Conservation (phyloP, 2,329 filamentous ascomycete genomes). For the Diaporthe humulicola region DNA sequence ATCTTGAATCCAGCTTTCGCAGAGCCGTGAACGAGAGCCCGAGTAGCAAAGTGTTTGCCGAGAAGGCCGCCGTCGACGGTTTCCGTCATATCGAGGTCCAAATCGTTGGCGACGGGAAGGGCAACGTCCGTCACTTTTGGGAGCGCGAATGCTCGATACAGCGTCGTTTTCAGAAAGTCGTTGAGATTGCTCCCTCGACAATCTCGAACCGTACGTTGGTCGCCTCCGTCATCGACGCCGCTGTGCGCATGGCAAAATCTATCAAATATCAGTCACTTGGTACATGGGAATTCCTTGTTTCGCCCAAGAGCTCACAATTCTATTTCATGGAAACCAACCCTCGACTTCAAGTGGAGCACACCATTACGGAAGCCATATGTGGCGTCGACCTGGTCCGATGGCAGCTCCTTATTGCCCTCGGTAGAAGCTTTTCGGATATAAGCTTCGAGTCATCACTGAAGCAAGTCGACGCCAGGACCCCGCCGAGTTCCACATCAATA, state of each 20-base stretch:
- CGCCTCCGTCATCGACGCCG: conserved; percentile 27
- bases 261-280: conserved; percentile 70
- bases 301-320: conserved; percentile 60
- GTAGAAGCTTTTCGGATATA: conserved; percentile 54
- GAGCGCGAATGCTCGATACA: conserved; percentile 74
- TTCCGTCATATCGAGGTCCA: conserved; percentile 74
- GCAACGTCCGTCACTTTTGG: conserved; percentile 67
- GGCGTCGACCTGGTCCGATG: conserved; percentile 66
- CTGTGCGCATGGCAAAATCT: conserved; percentile 48
- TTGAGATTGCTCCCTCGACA: conserved; percentile 70
- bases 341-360: conserved; percentile 72
- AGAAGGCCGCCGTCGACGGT: conserved; percentile 71
- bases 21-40: conserved; percentile 71
- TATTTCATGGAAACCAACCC: conserved; percentile 74
- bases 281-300: conserved; percentile 75
- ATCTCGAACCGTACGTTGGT: conserved; percentile 60
- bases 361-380: conserved; percentile 69
- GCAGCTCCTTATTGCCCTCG: conserved; percentile 68
- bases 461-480: conserved; percentile 42
- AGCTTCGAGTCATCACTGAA: conserved; percentile 52
- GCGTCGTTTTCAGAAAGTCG: conserved; percentile 71
- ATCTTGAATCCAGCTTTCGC: conserved; percentile 60
- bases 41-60: conserved; percentile 68
- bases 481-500: conserved; percentile 56
- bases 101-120: conserved; percentile 68